Base-by-base conservation (phyloP, 176 grass and related monocot species). In the Hordeum vulgare region DNA sequence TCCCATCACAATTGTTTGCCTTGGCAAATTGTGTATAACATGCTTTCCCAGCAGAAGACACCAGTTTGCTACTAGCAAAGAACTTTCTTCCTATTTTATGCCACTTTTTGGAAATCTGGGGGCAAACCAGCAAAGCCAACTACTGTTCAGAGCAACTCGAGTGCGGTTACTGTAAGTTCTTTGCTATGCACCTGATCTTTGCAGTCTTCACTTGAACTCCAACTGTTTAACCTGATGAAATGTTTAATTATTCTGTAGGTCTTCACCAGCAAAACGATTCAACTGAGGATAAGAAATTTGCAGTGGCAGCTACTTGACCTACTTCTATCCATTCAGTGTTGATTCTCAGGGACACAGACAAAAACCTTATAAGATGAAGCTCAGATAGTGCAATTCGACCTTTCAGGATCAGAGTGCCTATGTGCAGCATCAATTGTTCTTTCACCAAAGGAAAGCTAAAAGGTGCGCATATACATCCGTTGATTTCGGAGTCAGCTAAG, bases 11-110 rank as follows among this genome's bases (percentile, higher is more conserved):
- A 45, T 72, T 81, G 7, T 61, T 85, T 72, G 3, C 37, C 31
- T 21, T 69, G 35, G 27, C 37, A 83, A 68, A 90, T 61, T 88
- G 14, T 67, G 11, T 59, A 26, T 82, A 56, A 11, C 49, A 44
- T 75, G 63, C 61, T 89, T 94, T 27, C 68, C 63, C 81, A 96
- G 96, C 89, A 94, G 91, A 27, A 89, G 96, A 84, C 90, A 89
- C 85, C 96, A 99, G 61, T 99, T 99, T 73, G 77, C 80, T 34
- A 96, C 89, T 65, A 96, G 89, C 85, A 99, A 92, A 77, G 93
- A 99, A 87, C 84, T 99, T 34, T 90, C 93, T 78, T 84, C 91
- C 8, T 96, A 96, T 76, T 82, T 99, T 54, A 89, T 85, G 81
- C 78, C 93, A 72, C 86, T 96, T 83, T 37, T 99, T 89, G 91